Conservation (phyloP, 164 flowering plant species). For the Magnolia sinica region DNA sequence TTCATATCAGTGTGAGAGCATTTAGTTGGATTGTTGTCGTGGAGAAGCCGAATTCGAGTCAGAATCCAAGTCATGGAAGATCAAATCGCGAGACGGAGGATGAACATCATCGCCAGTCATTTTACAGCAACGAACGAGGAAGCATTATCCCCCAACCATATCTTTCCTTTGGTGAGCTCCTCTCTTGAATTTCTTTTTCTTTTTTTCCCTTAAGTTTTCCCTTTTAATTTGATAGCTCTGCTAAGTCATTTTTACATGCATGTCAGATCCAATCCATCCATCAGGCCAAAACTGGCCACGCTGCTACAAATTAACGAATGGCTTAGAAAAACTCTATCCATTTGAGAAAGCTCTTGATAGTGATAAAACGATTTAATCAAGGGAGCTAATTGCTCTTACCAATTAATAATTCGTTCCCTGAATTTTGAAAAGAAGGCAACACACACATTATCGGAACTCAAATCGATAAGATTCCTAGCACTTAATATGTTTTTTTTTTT, state of each 20-base stretch:
- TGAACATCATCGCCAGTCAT: conserved; percentile 20
- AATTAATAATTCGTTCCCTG: no score
- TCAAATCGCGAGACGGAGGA: conserved; percentile 16
- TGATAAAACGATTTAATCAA: no score
- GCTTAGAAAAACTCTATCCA: not conserved
- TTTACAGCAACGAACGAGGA: conserved; percentile 16
- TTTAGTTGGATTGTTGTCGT: no score
- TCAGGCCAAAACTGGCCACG: not conserved
- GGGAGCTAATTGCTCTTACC: no score
- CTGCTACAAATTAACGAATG: not conserved
- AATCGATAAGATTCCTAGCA: no score
- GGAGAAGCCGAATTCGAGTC: not conserved
- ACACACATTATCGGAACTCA: no score
- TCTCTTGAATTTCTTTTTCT: not conserved
- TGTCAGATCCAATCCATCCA: not conserved
- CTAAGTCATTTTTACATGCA: no score
- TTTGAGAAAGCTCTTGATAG: not conserved
- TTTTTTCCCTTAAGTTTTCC: not conserved
- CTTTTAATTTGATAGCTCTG: not conserved
- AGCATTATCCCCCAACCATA: conserved; percentile 14
- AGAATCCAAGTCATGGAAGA: conserved; percentile 13
- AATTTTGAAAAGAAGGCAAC: no score
- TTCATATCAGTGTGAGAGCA: no score
- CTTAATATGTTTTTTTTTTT: no score
- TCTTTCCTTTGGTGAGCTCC: conserved; percentile 36